Percentiles rank a stretch among this genome's conserved stretches.
Evolutionary conservation across 1,139 yeast species (phyloP).

Genomic region (Magnusiomyces fungicola): DNA sequence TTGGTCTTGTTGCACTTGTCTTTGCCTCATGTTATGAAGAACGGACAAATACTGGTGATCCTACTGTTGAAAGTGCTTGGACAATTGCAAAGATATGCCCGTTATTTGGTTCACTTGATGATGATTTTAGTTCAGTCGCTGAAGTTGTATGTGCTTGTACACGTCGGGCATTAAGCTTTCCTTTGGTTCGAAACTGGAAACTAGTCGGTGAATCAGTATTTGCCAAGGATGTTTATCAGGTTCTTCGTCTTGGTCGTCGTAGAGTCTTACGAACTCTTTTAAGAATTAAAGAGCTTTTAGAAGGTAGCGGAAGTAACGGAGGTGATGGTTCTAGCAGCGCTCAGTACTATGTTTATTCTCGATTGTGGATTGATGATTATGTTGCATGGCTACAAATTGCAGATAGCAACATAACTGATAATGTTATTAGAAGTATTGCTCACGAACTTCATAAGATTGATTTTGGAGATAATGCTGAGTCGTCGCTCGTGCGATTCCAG

Average conservation of each 20-base stretch:
- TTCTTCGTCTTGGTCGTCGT: slow-evolving; percentile 63
- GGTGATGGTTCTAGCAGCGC: slow-evolving; percentile 46
- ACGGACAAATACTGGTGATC: slow-evolving; percentile 70
- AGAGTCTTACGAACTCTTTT: slow-evolving; percentile 53
- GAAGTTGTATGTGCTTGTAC: slow-evolving; percentile 53
- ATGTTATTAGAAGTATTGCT: slow-evolving; percentile 52
- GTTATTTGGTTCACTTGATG: slow-evolving; percentile 65
- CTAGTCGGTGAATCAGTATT: slow-evolving; percentile 51
- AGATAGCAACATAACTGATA: slow-evolving; percentile 37
- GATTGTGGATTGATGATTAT: slow-evolving; percentile 72
- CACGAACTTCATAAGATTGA: slow-evolving; percentile 44
- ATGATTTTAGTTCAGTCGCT: slow-evolving; percentile 42
- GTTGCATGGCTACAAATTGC: slow-evolving; percentile 52
- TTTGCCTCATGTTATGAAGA: slow-evolving; percentile 71
- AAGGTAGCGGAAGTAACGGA: slow-evolving; percentile 27
- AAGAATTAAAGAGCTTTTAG: slow-evolving; percentile 61
- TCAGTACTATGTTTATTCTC: slow-evolving; percentile 79
- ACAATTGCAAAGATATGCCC: slow-evolving; percentile 81
- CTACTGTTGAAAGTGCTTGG: slow-evolving; percentile 88
- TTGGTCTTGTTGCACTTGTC: slow-evolving; percentile 55
- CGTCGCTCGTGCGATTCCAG: not conserved
- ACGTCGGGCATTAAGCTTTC: slow-evolving; percentile 69
- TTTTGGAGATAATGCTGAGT: slow-evolving; percentile 21
- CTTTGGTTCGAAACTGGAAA: slow-evolving; percentile 67
- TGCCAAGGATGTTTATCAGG: slow-evolving; percentile 58